These are phyloP conservation scores for Pseudohalonectria lignicola DNA, from an alignment of 2,329 filamentous ascomycete species.

Conservation along the genomic window DNA sequence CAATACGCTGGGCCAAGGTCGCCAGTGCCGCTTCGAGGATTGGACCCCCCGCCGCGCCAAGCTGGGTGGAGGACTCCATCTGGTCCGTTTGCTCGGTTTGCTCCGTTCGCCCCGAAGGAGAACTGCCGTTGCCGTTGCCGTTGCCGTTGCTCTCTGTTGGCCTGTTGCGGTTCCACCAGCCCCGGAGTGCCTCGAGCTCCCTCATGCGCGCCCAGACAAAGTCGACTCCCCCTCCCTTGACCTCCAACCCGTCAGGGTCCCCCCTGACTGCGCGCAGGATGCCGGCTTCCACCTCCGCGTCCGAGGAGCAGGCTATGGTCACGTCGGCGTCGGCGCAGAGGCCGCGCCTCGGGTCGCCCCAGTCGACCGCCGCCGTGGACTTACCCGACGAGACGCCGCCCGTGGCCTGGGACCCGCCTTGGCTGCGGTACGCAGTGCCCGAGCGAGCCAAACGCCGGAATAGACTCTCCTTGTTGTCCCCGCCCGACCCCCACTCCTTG, in stretches of 20 bases:
- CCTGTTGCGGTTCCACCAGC: slow-evolving; percentile 56
- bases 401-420: slow-evolving; percentile 44
- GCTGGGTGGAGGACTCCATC: too few relatives aligned
- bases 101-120: slow-evolving; percentile 11
- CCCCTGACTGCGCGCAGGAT: slow-evolving; percentile 48
- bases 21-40: slow-evolving; percentile 34
- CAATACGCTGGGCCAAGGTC: slow-evolving; percentile 35
- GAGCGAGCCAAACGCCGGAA: slow-evolving; percentile 69
- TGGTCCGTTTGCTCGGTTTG: neutral
- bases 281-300: slow-evolving; percentile 45
- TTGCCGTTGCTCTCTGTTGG: slow-evolving; percentile 17
- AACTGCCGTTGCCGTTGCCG: slow-evolving; percentile 22
- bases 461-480: slow-evolving; percentile 73
- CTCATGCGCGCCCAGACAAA: slow-evolving; percentile 58
- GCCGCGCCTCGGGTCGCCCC: slow-evolving; percentile 64
- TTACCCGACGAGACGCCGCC: slow-evolving; percentile 46
- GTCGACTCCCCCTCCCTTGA: slow-evolving; percentile 50
- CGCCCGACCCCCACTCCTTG: slow-evolving; percentile 70
- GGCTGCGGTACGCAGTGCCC: slow-evolving; percentile 50
- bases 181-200: slow-evolving; percentile 52
- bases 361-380: slow-evolving; percentile 72
- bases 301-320: slow-evolving; percentile 42
- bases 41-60: neutral
- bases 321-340: slow-evolving; percentile 44
- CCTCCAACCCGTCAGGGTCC: slow-evolving; percentile 44